Evolutionary conservation across 106 monocot genomes (phyloP).

Genomic region (Dendrobium catenatum): DNA sequence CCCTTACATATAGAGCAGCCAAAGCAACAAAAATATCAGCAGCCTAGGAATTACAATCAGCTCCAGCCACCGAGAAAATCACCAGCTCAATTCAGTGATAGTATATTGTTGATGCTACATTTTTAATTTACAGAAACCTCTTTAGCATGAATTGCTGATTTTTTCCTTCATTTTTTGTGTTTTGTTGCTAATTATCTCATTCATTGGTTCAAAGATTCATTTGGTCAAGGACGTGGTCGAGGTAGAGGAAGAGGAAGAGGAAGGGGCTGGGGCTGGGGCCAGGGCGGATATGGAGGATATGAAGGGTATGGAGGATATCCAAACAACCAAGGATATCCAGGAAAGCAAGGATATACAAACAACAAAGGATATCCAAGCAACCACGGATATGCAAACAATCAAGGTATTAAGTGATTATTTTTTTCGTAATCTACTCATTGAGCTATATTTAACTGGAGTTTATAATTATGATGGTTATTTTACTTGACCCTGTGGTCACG

Average conservation of each 20-base stretch:
- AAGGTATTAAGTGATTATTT: neutral
- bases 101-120: constrained; percentile 10
- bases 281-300: constrained; percentile 30
- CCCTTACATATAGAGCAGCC: constrained; percentile 38
- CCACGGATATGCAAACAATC: neutral
- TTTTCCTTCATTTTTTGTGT: neutral
- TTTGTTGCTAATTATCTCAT: constrained; percentile 3
- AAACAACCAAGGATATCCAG: constrained; percentile 26
- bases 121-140: neutral
- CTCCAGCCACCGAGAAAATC: constrained; percentile 23
- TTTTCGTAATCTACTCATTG: neutral
- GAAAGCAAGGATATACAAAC: constrained; percentile 5
- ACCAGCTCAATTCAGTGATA: constrained; percentile 27
- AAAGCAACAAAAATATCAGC: constrained; percentile 32
- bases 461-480: neutral
- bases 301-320: constrained; percentile 23
- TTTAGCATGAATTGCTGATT: neutral
- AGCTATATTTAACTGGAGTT: neutral
- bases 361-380: neutral
- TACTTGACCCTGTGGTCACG: too few relatives aligned
- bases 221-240: constrained; percentile 67
- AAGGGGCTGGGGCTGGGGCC: constrained; percentile 30
- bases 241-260: constrained; percentile 51
- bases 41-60: constrained; percentile 20
- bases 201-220: constrained; percentile 32